phyloP scores from a whole-genome alignment of 2,329 filamentous ascomycete genomes.

The Penicillium rolfsii region DNA sequence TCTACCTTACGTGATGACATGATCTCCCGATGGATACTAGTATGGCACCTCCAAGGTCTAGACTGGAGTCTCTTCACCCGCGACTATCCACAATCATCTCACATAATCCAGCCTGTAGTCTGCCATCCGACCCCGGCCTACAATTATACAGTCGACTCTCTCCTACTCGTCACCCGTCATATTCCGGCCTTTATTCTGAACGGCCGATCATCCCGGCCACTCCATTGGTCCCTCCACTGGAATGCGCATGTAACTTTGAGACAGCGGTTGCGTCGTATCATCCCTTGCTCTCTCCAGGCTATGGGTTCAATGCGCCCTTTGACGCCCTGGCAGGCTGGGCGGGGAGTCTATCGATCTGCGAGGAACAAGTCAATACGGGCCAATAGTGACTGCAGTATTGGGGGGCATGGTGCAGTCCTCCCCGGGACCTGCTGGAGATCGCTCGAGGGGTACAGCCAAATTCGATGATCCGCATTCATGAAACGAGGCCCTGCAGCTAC shows the following conservation, averaged over 20 bases:
- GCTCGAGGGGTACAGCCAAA: not conserved
- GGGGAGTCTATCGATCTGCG: not conserved
- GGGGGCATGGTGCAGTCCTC: not conserved
- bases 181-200: not conserved
- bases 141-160: not conserved
- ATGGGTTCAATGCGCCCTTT: slow-evolving; percentile 9
- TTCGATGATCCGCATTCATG: not conserved
- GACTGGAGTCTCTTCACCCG: not conserved
- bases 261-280: slow-evolving; percentile 21
- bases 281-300: slow-evolving; percentile 26
- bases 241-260: slow-evolving; percentile 33
- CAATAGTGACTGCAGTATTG: not conserved
- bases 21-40: not conserved
- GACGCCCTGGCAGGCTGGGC: slow-evolving; percentile 3
- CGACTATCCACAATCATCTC: not conserved
- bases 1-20: not conserved
- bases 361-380: not conserved
- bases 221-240: slow-evolving; percentile 8
- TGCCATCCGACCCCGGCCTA: not conserved
- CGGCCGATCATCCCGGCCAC: slow-evolving; percentile 1
- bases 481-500: not conserved
- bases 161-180: not conserved
- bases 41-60: not conserved
- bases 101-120: not conserved
- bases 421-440: slow-evolving; percentile 1